Conservation (phyloP, 202 grass and related monocot species). For the Panicum hallii region DNA sequence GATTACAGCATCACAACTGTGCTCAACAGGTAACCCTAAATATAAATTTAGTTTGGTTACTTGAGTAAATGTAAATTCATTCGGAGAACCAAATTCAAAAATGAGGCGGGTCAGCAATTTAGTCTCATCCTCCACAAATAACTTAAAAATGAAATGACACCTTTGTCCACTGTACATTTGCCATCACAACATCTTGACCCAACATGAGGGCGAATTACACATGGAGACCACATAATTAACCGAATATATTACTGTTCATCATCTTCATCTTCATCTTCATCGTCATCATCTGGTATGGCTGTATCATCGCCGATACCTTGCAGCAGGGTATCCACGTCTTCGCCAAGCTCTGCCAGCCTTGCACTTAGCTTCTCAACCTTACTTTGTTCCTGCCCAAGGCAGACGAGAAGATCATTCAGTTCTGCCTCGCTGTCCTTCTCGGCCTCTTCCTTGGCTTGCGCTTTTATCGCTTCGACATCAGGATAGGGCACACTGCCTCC, state of each 20-base stretch:
- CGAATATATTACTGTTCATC: conserved; percentile 14
- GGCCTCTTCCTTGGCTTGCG: conserved; percentile 83
- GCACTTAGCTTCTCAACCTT: conserved; percentile 95
- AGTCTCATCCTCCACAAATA: conserved; percentile 37
- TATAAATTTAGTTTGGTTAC: neutral
- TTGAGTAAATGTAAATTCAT: conserved; percentile 1
- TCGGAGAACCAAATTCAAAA: conserved; percentile 35
- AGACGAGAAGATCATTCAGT: conserved; percentile 90
- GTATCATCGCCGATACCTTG: conserved; percentile 82
- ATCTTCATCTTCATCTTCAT: conserved; percentile 41
- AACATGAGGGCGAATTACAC: conserved; percentile 36
- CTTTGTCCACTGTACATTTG: conserved; percentile 55
- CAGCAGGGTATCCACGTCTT: conserved; percentile 81
- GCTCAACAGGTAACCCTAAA: neutral
- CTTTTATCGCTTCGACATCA: conserved; percentile 76
- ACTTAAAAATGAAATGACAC: conserved; percentile 32
- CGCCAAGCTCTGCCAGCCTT: conserved; percentile 78
- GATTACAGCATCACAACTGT: neutral
- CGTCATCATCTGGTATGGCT: conserved; percentile 63
- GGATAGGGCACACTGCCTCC: conserved; percentile 57
- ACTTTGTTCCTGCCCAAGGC: conserved; percentile 94
- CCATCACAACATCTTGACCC: conserved; percentile 43
- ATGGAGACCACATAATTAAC: conserved; percentile 13
- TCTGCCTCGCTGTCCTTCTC: conserved; percentile 88
- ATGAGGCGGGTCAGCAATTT: neutral